phyloP scores from a whole-genome alignment of 2,329 filamentous ascomycete species.

The Colletotrichum eleusines region DNA sequence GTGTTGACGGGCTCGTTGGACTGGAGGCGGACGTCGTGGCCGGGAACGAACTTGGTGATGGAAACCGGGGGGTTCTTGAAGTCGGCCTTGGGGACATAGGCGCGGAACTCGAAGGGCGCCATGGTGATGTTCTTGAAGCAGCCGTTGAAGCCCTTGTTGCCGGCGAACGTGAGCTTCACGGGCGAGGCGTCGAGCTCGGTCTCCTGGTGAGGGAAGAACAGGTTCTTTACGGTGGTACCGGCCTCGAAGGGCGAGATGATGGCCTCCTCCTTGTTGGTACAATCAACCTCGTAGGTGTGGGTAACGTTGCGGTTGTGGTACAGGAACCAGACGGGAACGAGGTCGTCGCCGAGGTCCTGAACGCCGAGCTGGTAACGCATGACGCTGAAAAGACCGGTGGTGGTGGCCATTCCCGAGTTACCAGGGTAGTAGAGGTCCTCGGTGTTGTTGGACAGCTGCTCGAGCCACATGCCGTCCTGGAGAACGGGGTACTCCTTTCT shows the following conservation, averaged over 20 bases:
- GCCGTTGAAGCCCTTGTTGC: conserved; percentile 63
- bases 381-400: conserved; percentile 71
- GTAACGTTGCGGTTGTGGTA: conserved; percentile 63
- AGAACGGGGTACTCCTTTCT: conserved; percentile 67
- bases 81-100: conserved; percentile 65
- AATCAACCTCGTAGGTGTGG: conserved; percentile 68
- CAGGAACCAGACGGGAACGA: conserved; percentile 68
- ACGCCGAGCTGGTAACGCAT: conserved; percentile 59
- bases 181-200: conserved; percentile 60
- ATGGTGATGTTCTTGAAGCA: conserved; percentile 66
- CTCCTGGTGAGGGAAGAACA: conserved; percentile 73
- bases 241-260: conserved; percentile 68
- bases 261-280: conserved; percentile 56
- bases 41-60: conserved; percentile 70
- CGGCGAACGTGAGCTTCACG: conserved; percentile 60
- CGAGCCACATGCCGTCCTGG: conserved; percentile 70
- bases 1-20: conserved; percentile 50
- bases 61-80: conserved; percentile 66
- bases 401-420: conserved; percentile 65
- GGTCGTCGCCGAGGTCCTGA: conserved; percentile 52
- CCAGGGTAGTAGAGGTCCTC: conserved; percentile 58
- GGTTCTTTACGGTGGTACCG: conserved; percentile 69
- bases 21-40: conserved; percentile 69
- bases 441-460: conserved; percentile 69
- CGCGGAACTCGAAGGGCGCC: conserved; percentile 68